Base-by-base conservation (phyloP, 345 rosid genomes). In the Boechera divaricarpa region DNA sequence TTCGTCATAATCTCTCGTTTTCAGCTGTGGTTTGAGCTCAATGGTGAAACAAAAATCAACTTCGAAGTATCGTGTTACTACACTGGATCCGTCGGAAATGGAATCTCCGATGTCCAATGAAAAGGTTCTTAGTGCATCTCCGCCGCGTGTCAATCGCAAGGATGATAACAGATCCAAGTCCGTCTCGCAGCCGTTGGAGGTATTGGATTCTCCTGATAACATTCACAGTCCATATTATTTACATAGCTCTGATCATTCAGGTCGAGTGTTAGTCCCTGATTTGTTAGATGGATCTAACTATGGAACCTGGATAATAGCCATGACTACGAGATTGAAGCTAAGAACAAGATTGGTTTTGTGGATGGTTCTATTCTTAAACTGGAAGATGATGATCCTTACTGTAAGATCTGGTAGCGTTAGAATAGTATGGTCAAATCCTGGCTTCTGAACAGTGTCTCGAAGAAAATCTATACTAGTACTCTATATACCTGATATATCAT, bases 161-260 rank as follows among this genome's bases (percentile, higher is more conserved):
- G 24, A 21, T 4, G 1, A 2, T 39, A 12, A 10, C 11, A 0
- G 4, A 2, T 39, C 44, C 1, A 10, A 10, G 12, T 0, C 44
- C 0, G 0, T 0, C 2, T 0, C 12, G 10, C 4, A 0, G 0
- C 44, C 44, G 44, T 41, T 41, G 3, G 5, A 3, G 4, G 13
- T 41, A 0, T 41, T 13, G 1, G 13, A 41, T 1, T 41, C 45
- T 2, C 13, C 45, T 0, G 45, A 41, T 3, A 41, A 41, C 4
- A 3, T 41, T 1, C 45, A 41, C 13, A 41, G 45, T 3, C 13
- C 45, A 0, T 41, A 3, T 3, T 13, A 41, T 41, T 13, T 41
- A 0, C 45, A 41, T 1, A 41, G 15, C 13, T 10, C 13, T 4
- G 45, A 41, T 41, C 45, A 41, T 41, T 13, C 45, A 39, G 44